Evolutionary conservation across 352 stramenopile species (phyloP), one percentile per base, ranked within the genome.

Genomic region (Phytophthora pseudosyringae): DNA sequence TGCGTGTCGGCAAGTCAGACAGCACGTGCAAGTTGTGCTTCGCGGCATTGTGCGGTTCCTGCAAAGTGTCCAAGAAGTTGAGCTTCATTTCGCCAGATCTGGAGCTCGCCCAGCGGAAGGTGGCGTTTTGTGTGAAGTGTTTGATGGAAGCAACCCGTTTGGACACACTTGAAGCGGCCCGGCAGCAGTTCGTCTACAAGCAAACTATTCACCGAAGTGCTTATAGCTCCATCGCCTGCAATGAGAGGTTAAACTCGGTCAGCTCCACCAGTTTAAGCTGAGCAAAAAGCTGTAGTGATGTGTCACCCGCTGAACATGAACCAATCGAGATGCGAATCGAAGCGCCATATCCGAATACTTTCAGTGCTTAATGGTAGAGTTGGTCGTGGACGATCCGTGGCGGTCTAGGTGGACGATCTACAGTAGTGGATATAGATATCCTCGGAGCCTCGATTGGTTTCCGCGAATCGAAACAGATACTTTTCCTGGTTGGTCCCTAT

Each of bases 51-150:
- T 72, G 64, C 6, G 18, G 25, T 4, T 49, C 39, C 7, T 72
- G 64, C 33, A 67, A 67, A 21, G 39, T 72, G 13, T 32, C 36
- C 35, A 61, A 66, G 55, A 72, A 72, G 32, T 18, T 72, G 40
- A 72, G 58, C 21, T 73, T 73, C 28, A 63, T 73, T 41, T 59
- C 52, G 5, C 53, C 53, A 3, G 54, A 69, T 40, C 38, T 69
- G 12, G 50, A 69, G 16, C 52, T 73, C 6, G 21, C 16, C 16
- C 65, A 65, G 11, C 47, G 65, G 5, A 68, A 63, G 41, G 60
- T 73, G 28, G 59, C 41, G 15, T 77, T 80, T 59, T 80, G 72
- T 35, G 44, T 59, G 10, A 53, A 48, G 31, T 80, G 72, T 47
- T 52, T 75, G 21, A 54, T 53, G 33, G 39, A 71, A 33, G 63